Conservation (phyloP, 1,284 basidiomycete genomes). For the Melampsora larici-populina region DNA sequence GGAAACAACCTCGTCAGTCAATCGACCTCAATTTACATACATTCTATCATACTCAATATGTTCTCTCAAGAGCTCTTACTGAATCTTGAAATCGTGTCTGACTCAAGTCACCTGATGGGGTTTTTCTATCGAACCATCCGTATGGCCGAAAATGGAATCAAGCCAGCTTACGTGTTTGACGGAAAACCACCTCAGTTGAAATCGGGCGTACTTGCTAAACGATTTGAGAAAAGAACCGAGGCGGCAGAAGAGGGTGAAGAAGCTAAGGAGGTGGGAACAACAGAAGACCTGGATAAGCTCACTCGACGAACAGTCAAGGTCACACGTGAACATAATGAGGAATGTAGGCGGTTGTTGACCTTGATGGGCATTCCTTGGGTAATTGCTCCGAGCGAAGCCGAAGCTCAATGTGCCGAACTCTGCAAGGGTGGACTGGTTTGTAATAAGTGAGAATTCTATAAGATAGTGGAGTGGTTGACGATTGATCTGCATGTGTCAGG, state of each 20-base stretch:
- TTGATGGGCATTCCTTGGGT: slow-evolving; percentile 98
- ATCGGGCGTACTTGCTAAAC: slow-evolving; percentile 86
- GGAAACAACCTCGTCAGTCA: slow-evolving; percentile 75
- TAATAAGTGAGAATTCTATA: not conserved
- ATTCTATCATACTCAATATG: not conserved
- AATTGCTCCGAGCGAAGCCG: slow-evolving; percentile 92
- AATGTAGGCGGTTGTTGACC: slow-evolving; percentile 78
- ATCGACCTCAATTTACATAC: not conserved
- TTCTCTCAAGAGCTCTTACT: slow-evolving; percentile 25
- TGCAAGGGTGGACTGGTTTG: slow-evolving; percentile 69
- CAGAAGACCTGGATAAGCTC: slow-evolving; percentile 87
- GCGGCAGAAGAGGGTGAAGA: slow-evolving; percentile 93
- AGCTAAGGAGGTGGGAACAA: slow-evolving; percentile 86
- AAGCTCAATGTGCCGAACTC: slow-evolving; percentile 97
- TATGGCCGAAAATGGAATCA: slow-evolving; percentile 98
- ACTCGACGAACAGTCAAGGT: slow-evolving; percentile 89
- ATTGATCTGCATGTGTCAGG: slow-evolving; percentile 58
- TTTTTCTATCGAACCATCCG: slow-evolving; percentile 96
- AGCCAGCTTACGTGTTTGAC: slow-evolving; percentile 97
- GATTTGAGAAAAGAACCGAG: slow-evolving; percentile 83
- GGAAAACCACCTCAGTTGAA: slow-evolving; percentile 97
- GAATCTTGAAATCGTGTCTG: not conserved
- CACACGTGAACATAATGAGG: slow-evolving; percentile 92
- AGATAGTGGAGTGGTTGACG: not conserved
- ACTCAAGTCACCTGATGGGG: slow-evolving; percentile 82